phyloP scores from a whole-genome alignment of 2,329 filamentous ascomycete genomes.

The Colletotrichum viniferum region DNA sequence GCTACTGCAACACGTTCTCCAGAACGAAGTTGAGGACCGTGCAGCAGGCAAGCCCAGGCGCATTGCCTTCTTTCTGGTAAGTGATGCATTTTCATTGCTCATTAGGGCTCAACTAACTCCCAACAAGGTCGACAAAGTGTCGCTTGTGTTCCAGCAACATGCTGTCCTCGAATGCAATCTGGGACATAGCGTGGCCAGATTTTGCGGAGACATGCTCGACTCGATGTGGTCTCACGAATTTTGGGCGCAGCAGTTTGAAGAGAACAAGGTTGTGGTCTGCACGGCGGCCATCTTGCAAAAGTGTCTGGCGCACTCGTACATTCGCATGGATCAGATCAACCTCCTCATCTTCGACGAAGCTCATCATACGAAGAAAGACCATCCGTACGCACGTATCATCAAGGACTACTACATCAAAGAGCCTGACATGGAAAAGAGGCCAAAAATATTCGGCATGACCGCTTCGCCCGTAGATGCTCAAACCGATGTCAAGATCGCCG shows the following conservation, averaged over 20 bases:
- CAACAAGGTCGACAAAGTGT: slow-evolving; percentile 77
- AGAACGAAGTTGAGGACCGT: slow-evolving; percentile 77
- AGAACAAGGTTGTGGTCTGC: slow-evolving; percentile 87
- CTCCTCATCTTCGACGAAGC: slow-evolving; percentile 95
- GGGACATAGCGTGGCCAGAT: slow-evolving; percentile 66
- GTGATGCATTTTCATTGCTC: slow-evolving; percentile 9
- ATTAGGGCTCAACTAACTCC: not conserved
- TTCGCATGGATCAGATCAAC: slow-evolving; percentile 83
- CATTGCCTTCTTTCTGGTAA: slow-evolving; percentile 83
- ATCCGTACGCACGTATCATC: slow-evolving; percentile 88
- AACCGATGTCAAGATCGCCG: slow-evolving; percentile 72
- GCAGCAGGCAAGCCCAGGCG: slow-evolving; percentile 62
- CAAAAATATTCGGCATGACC: slow-evolving; percentile 93
- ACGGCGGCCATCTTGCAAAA: slow-evolving; percentile 86
- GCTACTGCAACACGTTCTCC: slow-evolving; percentile 76
- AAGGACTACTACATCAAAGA: slow-evolving; percentile 77
- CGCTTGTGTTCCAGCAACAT: slow-evolving; percentile 88
- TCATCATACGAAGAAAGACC: slow-evolving; percentile 93
- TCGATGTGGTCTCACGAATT: slow-evolving; percentile 44
- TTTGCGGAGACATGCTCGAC: slow-evolving; percentile 73
- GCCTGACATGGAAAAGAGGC: slow-evolving; percentile 51
- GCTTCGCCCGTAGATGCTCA: slow-evolving; percentile 91
- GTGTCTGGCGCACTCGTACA: slow-evolving; percentile 78
- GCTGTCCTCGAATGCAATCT: slow-evolving; percentile 83
- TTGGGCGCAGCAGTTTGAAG: slow-evolving; percentile 56